phyloP scores from a whole-genome alignment of 331 rosid genomes.

The Pyracantha coccinea region DNA sequence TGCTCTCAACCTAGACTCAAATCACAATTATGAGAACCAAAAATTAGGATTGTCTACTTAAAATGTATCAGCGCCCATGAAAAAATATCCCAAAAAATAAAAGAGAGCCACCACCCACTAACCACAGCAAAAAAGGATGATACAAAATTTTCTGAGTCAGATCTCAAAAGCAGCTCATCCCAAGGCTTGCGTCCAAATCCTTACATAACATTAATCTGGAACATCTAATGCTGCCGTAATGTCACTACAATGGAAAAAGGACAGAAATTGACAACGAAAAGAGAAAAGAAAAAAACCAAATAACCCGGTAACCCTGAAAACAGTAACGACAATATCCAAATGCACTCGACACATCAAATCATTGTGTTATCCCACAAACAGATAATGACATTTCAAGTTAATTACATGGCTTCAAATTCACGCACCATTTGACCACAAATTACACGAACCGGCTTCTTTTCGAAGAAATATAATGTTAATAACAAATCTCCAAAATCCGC shows the following conservation, averaged over 20 bases:
- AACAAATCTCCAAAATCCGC: background rate
- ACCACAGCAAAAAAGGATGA: background rate
- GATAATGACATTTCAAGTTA: background rate
- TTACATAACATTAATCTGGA: background rate
- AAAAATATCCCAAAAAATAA: background rate
- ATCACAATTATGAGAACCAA: background rate
- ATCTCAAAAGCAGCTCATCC: background rate
- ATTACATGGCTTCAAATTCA: constrained; percentile 2
- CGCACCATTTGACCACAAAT: background rate
- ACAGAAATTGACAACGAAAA: background rate
- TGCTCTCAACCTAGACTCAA: background rate
- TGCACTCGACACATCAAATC: background rate
- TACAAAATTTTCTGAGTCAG: background rate
- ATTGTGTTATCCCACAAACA: background rate
- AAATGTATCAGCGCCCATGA: background rate
- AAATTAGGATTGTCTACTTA: background rate
- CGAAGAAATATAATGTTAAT: background rate
- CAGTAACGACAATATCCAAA: background rate
- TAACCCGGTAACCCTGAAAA: background rate
- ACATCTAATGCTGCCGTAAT: background rate
- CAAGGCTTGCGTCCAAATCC: background rate
- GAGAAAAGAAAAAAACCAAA: background rate
- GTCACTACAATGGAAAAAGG: constrained; percentile 1
- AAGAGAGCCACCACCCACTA: background rate
- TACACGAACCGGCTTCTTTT: background rate